Base-by-base conservation (phyloP, 2,329 filamentous ascomycete species). In the Xylaria hypoxylon region DNA sequence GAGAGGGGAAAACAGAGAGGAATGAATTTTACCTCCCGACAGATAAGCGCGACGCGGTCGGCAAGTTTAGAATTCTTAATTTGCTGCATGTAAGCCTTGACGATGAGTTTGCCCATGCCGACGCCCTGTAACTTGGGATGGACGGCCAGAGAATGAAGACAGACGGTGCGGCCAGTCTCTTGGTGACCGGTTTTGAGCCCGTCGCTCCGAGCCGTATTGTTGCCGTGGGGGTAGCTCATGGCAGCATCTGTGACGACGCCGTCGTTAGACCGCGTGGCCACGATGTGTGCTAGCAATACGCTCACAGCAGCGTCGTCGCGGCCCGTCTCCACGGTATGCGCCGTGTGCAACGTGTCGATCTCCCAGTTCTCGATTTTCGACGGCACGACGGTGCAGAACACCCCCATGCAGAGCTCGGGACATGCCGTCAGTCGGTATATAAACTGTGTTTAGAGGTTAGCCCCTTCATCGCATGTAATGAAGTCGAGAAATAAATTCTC, bases 141-240 rank as follows among this genome's bases (percentile, higher is more conserved):
- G 5, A 97, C 90, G 19, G 92, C 92, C 5, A 97, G 84, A 0
- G 92, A 95, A 79, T 97, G 94, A 56, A 97, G 81, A 62, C 89
- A 92, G 62, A 97, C 85, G 0, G 92, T 96, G 48, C 88, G 81
- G 44, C 93, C 93, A 17, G 83, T 81, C 65, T 93, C 88, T 72
- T 91, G 87, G 78, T 97, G 92, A 35, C 93, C 93, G 10, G 88
- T 75, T 38, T 35, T 15, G 45, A 91, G 91, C 13, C 87, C 76
- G 5, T 10, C n/a, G 45, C 7, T 77, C 62, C 79, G 80, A 55
- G 81, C 79, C 55, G 83, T 82, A 67, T 84, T 82, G 90, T 91
- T 95, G 75, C 91, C 85, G 44, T 82, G 78, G 0, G 93, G 93
- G 47, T 90, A 84, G 24, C 84, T 86, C 92, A 97, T 97, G 70